Evolutionary conservation across 2,329 filamentous ascomycete species (phyloP).

Genomic region (Calonectria leucothoes): DNA sequence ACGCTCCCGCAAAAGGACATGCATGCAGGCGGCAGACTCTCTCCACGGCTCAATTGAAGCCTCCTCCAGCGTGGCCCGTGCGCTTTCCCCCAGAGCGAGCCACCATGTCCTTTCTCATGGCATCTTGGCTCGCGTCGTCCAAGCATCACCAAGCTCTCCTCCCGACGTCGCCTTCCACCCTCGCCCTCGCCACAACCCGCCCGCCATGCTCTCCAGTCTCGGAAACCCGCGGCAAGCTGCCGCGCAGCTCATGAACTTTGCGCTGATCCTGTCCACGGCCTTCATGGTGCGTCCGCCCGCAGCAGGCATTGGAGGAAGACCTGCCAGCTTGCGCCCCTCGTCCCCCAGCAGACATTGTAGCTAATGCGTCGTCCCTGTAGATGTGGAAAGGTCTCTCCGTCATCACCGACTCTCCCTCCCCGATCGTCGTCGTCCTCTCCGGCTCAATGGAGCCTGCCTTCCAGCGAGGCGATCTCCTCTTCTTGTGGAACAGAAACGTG

Average conservation of each 20-base stretch:
- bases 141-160: constrained; percentile 16
- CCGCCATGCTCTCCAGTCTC: constrained; percentile 74
- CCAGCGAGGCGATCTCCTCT: constrained; percentile 80
- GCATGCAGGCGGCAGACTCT: constrained; percentile 13
- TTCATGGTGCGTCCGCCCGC: constrained; percentile 86
- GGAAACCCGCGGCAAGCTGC: constrained; percentile 84
- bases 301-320: too few species aligned
- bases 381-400: constrained; percentile 92
- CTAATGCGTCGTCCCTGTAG: constrained; percentile 46
- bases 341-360: constrained; percentile 29
- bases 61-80: constrained; percentile 26
- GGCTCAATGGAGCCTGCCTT: constrained; percentile 89
- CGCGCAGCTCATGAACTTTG: constrained; percentile 89
- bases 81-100: constrained; percentile 27
- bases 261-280: constrained; percentile 87
- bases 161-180: not conserved
- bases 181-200: not conserved
- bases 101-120: constrained; percentile 43
- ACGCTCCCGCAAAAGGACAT: not conserved
- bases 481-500: constrained; percentile 80
- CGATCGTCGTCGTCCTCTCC: constrained; percentile 86
- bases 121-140: constrained; percentile 5
- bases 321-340: not conserved
- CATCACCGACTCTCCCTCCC: constrained; percentile 78
- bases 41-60: constrained; percentile 14